Evolutionary conservation across 2,329 filamentous ascomycete species (phyloP).

Genomic region (Ophiostoma sp.): DNA sequence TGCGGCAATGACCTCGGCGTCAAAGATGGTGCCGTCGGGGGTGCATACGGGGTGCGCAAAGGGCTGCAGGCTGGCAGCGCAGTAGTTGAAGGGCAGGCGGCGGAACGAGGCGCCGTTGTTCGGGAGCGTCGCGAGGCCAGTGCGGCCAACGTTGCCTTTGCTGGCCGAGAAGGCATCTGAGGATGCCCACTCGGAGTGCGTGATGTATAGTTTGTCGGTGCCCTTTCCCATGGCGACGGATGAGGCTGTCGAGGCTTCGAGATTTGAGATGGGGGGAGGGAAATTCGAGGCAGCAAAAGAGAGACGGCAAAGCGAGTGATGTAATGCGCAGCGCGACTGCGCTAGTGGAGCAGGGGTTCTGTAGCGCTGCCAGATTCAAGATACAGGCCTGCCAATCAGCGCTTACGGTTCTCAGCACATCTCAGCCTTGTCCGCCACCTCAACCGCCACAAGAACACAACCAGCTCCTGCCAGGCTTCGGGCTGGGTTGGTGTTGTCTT

Average conservation of each 20-base stretch:
- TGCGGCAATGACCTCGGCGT: conserved; percentile 85
- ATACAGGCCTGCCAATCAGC: not conserved
- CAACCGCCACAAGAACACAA: not conserved
- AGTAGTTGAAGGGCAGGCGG: conserved; percentile 95
- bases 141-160: conserved; percentile 50
- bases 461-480: too few species aligned
- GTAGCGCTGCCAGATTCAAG: not conserved
- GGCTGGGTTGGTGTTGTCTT: too few species aligned
- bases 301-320: not conserved
- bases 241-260: not conserved
- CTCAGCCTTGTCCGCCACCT: not conserved
- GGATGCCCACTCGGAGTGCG: conserved; percentile 95
- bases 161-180: conserved; percentile 82
- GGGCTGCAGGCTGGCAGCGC: conserved; percentile 89
- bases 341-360: not conserved
- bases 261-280: not conserved
- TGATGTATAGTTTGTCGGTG: conserved; percentile 65
- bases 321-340: conserved; percentile 14
- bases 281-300: not conserved
- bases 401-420: too few species aligned
- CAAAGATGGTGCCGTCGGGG: conserved; percentile 79
- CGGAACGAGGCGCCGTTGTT: conserved; percentile 53
- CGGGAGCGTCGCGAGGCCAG: conserved; percentile 30
- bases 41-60: conserved; percentile 96
- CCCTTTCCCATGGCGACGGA: conserved; percentile 43